Evolutionary conservation across 2,329 filamentous ascomycete genomes (phyloP).

Genomic region (Epichloe glyceriae): DNA sequence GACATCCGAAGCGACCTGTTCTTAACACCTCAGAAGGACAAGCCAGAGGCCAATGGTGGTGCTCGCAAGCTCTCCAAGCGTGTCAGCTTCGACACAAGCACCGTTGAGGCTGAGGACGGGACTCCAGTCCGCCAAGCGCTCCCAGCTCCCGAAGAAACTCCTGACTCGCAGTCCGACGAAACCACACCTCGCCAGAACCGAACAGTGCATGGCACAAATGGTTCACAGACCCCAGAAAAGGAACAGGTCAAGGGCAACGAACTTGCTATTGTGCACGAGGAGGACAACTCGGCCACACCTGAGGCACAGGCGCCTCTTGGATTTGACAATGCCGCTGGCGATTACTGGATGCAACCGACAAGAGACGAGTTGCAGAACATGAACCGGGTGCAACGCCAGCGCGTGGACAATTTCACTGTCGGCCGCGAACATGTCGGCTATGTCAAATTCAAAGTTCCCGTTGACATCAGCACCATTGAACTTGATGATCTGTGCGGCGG

Average conservation of each 20-base stretch:
- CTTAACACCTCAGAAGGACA: slow-evolving; percentile 44
- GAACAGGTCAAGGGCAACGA: slow-evolving; percentile 63
- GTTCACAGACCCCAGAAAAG: slow-evolving; percentile 44
- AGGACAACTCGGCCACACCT: slow-evolving; percentile 29
- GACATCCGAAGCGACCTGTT: slow-evolving; percentile 65
- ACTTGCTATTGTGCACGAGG: slow-evolving; percentile 66
- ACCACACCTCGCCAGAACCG: slow-evolving; percentile 38
- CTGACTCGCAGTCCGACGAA: slow-evolving; percentile 20
- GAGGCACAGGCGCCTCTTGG: slow-evolving; percentile 13
- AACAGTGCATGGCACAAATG: slow-evolving; percentile 25
- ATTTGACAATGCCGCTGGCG: slow-evolving; percentile 45
- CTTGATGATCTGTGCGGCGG: slow-evolving; percentile 67
- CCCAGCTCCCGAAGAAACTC: slow-evolving; percentile 20
- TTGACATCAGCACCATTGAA: slow-evolving; percentile 70
- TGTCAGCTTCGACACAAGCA: slow-evolving; percentile 77
- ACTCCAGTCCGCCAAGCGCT: slow-evolving; percentile 22
- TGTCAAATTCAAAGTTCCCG: slow-evolving; percentile 67
- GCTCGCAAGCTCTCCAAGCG: slow-evolving; percentile 59
- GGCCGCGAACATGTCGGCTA: slow-evolving; percentile 72
- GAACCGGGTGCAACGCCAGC: slow-evolving; percentile 66
- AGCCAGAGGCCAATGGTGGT: slow-evolving; percentile 24
- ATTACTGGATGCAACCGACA: slow-evolving; percentile 78
- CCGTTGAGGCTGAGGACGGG: slow-evolving; percentile 23
- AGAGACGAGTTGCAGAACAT: slow-evolving; percentile 64
- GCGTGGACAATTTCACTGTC: slow-evolving; percentile 62